These are phyloP conservation scores for Globisporangium megalacanthum DNA, from an alignment of 352 stramenopile genomes.

Conservation along the genomic window DNA sequence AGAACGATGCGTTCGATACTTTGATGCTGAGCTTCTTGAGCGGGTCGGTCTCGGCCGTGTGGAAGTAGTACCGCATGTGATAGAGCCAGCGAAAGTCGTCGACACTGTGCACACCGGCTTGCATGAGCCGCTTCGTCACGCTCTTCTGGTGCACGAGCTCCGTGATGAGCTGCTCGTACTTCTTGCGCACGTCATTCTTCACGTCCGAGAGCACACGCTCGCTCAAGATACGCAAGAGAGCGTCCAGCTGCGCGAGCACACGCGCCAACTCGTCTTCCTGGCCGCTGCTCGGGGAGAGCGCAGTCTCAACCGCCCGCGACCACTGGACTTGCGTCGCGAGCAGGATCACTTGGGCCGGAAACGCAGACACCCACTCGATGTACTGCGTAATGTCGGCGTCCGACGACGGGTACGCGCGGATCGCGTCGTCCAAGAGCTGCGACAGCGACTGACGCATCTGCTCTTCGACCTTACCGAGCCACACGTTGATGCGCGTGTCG, in stretches of 20 bases:
- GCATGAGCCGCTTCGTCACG: slow-evolving; percentile 91
- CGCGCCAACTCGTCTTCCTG: slow-evolving; percentile 29
- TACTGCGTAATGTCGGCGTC: slow-evolving; percentile 85
- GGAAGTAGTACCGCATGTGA: slow-evolving; percentile 98
- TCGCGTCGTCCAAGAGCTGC: slow-evolving; percentile 91
- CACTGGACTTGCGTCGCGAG: slow-evolving; percentile 97
- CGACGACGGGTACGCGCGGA: slow-evolving; percentile 70
- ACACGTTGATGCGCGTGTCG: slow-evolving; percentile 92
- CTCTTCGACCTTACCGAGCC: slow-evolving; percentile 95
- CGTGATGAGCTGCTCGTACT: slow-evolving; percentile 99
- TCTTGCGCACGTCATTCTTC: slow-evolving; percentile 93
- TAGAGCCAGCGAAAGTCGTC: slow-evolving; percentile 99
- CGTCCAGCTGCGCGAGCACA: slow-evolving; percentile 65
- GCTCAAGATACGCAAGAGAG: slow-evolving; percentile 94
- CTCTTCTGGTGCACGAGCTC: slow-evolving; percentile 99
- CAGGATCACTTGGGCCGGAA: slow-evolving; percentile 98
- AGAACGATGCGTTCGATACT: slow-evolving; percentile 98
- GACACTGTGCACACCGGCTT: slow-evolving; percentile 70
- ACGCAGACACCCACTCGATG: slow-evolving; percentile 96
- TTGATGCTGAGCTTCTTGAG: slow-evolving; percentile 95
- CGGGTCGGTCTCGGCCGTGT: slow-evolving; percentile 66
- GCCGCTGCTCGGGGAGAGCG: slow-evolving; percentile 61
- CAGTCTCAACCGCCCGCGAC: slow-evolving; percentile 92
- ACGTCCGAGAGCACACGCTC: slow-evolving; percentile 94
- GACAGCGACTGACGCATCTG: slow-evolving; percentile 97